A percentile compares a stretch with the other conserved stretches of the same genome.
phyloP scores from a whole-genome alignment of 352 stramenopile genomes.

The Phytopythium cucurbitacearum region DNA sequence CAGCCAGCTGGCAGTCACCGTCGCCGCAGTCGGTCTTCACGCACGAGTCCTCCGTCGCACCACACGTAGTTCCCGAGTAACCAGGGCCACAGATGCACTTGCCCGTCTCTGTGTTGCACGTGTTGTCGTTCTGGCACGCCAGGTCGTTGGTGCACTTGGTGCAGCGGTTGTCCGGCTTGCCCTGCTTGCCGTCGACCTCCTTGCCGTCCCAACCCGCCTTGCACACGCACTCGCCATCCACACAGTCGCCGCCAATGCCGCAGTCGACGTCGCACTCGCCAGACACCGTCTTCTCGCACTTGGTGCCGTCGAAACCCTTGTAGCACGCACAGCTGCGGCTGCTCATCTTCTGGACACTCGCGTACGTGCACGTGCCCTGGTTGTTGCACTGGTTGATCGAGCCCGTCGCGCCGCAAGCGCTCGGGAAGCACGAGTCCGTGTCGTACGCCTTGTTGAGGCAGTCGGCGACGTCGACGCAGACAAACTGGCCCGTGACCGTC shows the following conservation, averaged over 20 bases:
- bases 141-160: constrained; percentile 46
- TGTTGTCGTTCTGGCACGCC: constrained; percentile 48
- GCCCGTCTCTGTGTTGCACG: constrained; percentile 45
- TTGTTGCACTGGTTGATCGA: constrained; percentile 56
- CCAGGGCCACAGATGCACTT: constrained; percentile 48
- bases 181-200: constrained; percentile 34
- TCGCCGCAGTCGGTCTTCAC: constrained; percentile 37
- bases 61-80: constrained; percentile 45
- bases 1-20: constrained; percentile 35
- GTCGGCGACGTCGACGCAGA: constrained; percentile 53
- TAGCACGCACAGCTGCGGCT: constrained; percentile 54
- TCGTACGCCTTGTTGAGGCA: constrained; percentile 54
- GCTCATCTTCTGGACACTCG: constrained; percentile 50
- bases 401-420: constrained; percentile 28
- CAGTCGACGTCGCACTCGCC: constrained; percentile 55
- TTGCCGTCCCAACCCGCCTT: constrained; percentile 44
- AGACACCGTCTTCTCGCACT: constrained; percentile 44
- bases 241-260: constrained; percentile 42
- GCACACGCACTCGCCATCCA: constrained; percentile 42
- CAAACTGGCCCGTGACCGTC: constrained; percentile 48
- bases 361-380: constrained; percentile 74
- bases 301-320: constrained; percentile 35
- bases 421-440: constrained; percentile 30
- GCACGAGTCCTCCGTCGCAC: constrained; percentile 43
- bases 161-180: constrained; percentile 44